Evolutionary conservation across 805 yeast species (phyloP).

Genomic region (Cyberlindnera maclurae): DNA sequence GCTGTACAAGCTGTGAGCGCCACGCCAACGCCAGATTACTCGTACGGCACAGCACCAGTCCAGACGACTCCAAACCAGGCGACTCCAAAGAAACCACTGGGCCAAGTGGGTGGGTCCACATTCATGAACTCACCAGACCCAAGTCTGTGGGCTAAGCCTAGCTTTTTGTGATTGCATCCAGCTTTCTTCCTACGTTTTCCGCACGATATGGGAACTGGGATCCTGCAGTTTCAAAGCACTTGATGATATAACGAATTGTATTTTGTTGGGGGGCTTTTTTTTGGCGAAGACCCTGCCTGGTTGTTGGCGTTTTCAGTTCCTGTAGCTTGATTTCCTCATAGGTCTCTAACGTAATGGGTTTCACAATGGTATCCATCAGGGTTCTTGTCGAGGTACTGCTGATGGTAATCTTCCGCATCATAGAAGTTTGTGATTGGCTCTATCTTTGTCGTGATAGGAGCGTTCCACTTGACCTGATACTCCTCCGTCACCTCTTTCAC

Average conservation of each 20-base stretch:
- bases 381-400: slow-evolving; percentile 67
- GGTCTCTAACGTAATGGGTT: slow-evolving; percentile 67
- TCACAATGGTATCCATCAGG: slow-evolving; percentile 89
- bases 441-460: slow-evolving; percentile 61
- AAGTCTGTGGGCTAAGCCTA: slow-evolving; percentile 12
- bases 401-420: slow-evolving; percentile 97
- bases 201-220: background rate
- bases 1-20: background rate
- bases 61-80: background rate
- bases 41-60: background rate
- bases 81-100: background rate
- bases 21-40: too few species aligned
- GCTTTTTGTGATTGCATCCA: slow-evolving; percentile 8
- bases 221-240: background rate
- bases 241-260: background rate
- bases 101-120: slow-evolving; percentile 2
- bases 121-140: slow-evolving; percentile 10
- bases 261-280: too few species aligned
- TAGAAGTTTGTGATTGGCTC: slow-evolving; percentile 64
- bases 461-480: slow-evolving; percentile 64
- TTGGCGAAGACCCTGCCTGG: too few species aligned
- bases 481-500: slow-evolving; percentile 41
- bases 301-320: background rate
- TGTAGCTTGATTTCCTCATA: slow-evolving; percentile 13
- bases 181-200: background rate